A percentile compares a stretch with the other conserved stretches of the same genome.
These are phyloP conservation scores for Ogataea philodendri DNA, from an alignment of 805 yeast genomes.

Conservation along the genomic window DNA sequence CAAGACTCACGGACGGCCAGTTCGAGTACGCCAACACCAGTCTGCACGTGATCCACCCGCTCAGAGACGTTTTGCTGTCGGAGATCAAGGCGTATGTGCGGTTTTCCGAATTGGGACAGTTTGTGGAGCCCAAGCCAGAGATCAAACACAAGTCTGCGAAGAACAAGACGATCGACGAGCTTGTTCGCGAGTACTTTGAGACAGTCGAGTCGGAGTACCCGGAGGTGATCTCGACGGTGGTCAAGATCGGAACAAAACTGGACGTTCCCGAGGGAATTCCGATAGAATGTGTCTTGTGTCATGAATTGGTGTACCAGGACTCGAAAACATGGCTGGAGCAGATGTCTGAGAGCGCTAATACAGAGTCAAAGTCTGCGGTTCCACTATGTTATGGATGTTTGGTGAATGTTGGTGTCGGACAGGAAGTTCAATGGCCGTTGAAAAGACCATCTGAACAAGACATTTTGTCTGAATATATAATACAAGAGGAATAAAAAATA, in stretches of 20 bases:
- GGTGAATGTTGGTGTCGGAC: conserved; percentile 53
- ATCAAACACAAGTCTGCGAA: conserved; percentile 46
- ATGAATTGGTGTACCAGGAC: conserved; percentile 48
- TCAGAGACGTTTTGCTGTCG: conserved; percentile 68
- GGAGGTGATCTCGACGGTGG: conserved; percentile 88
- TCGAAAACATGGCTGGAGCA: conserved; percentile 66
- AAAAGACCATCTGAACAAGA: conserved; percentile 26
- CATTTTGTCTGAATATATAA: conserved; percentile 29
- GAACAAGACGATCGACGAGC: conserved; percentile 78
- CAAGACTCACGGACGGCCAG: conserved; percentile 46
- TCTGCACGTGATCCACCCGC: conserved; percentile 59
- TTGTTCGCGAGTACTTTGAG: conserved; percentile 69
- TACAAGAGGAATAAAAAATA: conserved; percentile 20
- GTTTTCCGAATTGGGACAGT: conserved; percentile 39
- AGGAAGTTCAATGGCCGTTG: conserved; percentile 33
- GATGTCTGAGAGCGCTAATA: conserved; percentile 46
- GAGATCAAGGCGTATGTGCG: conserved; percentile 61
- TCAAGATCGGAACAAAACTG: conserved; percentile 81
- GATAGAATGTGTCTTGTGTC: conserved; percentile 55
- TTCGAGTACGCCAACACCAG: conserved; percentile 30
- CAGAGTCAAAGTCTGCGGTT: conserved; percentile 9
- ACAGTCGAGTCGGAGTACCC: conserved; percentile 77
- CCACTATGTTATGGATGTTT: conserved; percentile 77
- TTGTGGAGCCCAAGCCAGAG: conserved; percentile 24
- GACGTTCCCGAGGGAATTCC: conserved; percentile 40